These are phyloP conservation scores for Chaetomiaceae sp. DNA, from an alignment of 2,329 filamentous ascomycete genomes.

Conservation along the genomic window DNA sequence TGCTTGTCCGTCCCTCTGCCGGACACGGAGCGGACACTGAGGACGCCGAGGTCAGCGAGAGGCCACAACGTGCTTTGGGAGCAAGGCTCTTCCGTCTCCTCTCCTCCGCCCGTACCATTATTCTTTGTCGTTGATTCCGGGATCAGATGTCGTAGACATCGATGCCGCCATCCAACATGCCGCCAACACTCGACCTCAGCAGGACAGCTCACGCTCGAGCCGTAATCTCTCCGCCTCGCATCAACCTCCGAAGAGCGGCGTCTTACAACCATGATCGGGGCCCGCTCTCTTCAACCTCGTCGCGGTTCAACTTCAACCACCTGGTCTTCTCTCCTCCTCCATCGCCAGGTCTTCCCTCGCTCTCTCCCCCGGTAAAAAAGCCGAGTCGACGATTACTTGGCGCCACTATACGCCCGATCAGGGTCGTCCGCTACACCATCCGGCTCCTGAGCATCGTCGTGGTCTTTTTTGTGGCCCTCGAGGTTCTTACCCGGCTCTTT, in stretches of 20 bases:
- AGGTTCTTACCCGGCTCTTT: slow-evolving; percentile 33
- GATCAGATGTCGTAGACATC: slow-evolving; percentile 2
- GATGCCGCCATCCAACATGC: slow-evolving; percentile 35
- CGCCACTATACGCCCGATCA: slow-evolving; percentile 46
- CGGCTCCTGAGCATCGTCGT: slow-evolving; percentile 43
- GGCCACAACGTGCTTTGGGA: slow-evolving; percentile 1
- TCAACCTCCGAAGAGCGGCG: slow-evolving; percentile 56
- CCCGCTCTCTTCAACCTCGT: slow-evolving; percentile 56
- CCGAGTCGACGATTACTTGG: slow-evolving; percentile 45
- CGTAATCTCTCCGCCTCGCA: slow-evolving; percentile 50
- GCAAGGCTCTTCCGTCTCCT: not conserved
- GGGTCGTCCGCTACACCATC: slow-evolving; percentile 52
- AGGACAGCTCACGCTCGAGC: slow-evolving; percentile 45
- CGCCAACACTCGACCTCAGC: slow-evolving; percentile 44
- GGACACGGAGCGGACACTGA: slow-evolving; percentile 5
- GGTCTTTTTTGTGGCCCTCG: slow-evolving; percentile 49
- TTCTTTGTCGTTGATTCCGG: no score
- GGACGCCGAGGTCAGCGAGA: not conserved
- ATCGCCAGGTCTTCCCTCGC: slow-evolving; percentile 65
- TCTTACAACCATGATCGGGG: slow-evolving; percentile 54
- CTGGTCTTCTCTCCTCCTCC: slow-evolving; percentile 63
- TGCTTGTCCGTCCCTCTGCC: not conserved
- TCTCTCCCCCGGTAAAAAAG: slow-evolving; percentile 62
- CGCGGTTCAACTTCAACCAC: slow-evolving; percentile 62
- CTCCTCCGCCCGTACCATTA: slow-evolving; percentile 8